Evolutionary conservation across 192 early-diverging fungal genomes (phyloP).

Genomic region (Umbelopsis isabellina): DNA sequence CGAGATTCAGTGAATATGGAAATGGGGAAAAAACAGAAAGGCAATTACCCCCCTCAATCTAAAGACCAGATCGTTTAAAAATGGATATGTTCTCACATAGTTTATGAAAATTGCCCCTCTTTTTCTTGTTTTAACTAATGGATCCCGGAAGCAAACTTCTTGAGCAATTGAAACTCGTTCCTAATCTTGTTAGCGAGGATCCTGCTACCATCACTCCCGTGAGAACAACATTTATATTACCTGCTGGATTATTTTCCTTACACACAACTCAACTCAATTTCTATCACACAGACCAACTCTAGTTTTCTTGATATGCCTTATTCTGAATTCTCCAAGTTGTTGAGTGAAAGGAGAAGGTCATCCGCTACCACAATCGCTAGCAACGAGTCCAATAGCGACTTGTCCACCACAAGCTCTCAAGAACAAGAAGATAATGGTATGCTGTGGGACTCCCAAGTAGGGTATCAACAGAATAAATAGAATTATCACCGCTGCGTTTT

Average conservation of each 20-base stretch:
- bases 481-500: not conserved
- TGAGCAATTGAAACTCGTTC: conserved; percentile 13
- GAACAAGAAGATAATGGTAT: not conserved
- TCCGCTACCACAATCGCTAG: not conserved
- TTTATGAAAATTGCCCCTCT: not conserved
- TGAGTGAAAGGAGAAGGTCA: conserved; percentile 3
- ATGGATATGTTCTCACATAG: not conserved
- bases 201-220: conserved; percentile 19
- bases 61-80: no score
- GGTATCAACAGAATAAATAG: not conserved
- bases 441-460: conserved; percentile 1
- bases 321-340: conserved; percentile 7
- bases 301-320: conserved; percentile 23
- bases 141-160: conserved; percentile 19
- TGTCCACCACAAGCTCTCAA: not conserved
- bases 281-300: not conserved
- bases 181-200: conserved; percentile 25
- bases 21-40: no score
- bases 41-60: no score
- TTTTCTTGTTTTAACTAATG: not conserved
- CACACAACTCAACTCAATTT: not conserved
- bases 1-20: no score
- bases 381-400: not conserved
- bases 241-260: no score
- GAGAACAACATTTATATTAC: not conserved